Percentiles rank a stretch among this genome's conserved stretches.
phyloP scores from a whole-genome alignment of 2,329 filamentous ascomycete genomes.

The Zymoseptoria brevis region DNA sequence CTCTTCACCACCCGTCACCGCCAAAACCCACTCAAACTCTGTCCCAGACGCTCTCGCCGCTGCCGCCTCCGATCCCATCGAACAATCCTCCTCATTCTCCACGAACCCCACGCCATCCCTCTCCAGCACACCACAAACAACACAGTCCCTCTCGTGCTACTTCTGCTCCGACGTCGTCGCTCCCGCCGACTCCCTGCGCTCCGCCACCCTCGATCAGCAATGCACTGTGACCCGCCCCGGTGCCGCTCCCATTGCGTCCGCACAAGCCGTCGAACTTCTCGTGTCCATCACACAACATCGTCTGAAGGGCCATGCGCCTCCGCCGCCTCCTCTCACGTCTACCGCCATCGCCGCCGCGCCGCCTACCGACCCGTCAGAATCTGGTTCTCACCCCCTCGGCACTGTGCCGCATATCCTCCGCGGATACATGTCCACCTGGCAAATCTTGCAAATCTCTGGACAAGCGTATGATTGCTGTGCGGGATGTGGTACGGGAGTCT shows the following conservation, averaged over 20 bases:
- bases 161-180: slow-evolving; percentile 98
- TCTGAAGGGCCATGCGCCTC: slow-evolving; percentile 34
- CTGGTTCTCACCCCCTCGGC: slow-evolving; percentile 48
- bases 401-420: slow-evolving; percentile 74
- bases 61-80: slow-evolving; percentile 16
- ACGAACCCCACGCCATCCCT: slow-evolving; percentile 18
- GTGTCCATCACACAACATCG: slow-evolving; percentile 73
- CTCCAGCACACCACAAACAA: slow-evolving; percentile 5
- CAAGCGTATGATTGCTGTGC: slow-evolving; percentile 74
- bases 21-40: slow-evolving; percentile 11
- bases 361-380: slow-evolving; percentile 24
- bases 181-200: slow-evolving; percentile 85
- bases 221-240: slow-evolving; percentile 95
- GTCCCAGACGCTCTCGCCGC: slow-evolving; percentile 15
- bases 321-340: slow-evolving; percentile 22
- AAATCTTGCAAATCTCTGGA: slow-evolving; percentile 64
- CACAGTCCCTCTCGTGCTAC: slow-evolving; percentile 77
- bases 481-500: slow-evolving; percentile 64
- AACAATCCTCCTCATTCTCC: background rate
- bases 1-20: slow-evolving; percentile 13
- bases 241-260: slow-evolving; percentile 84
- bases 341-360: slow-evolving; percentile 25
- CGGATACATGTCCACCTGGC: slow-evolving; percentile 66
- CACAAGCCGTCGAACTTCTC: slow-evolving; percentile 80
- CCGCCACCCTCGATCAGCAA: slow-evolving; percentile 93